Evolutionary conservation across 495 filamentous ascomycete genomes (phyloP).

Genomic region (Daldinia caldariorum): DNA sequence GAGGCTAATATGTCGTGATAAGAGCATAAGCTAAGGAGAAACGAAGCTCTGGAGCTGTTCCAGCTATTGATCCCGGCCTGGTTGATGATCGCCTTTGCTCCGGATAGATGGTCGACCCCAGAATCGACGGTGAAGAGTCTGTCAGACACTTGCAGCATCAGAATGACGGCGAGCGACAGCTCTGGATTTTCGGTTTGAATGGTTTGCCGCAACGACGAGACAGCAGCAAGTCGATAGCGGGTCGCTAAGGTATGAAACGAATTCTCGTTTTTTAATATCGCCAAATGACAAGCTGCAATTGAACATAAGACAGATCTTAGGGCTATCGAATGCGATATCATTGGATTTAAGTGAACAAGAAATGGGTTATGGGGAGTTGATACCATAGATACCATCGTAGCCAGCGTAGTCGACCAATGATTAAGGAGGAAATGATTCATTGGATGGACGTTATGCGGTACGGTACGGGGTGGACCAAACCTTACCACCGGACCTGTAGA

Average conservation of each 20-base stretch:
- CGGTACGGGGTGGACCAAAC: slow-evolving; percentile 22
- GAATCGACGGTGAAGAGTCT: slow-evolving; percentile 44
- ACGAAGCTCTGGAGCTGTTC: slow-evolving; percentile 32
- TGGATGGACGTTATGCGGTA: slow-evolving; percentile 28
- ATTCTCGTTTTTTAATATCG: slow-evolving; percentile 36
- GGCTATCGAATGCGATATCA: slow-evolving; percentile 40
- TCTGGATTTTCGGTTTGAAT: slow-evolving; percentile 39
- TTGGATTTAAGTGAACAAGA: slow-evolving; percentile 45
- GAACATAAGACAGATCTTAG: slow-evolving; percentile 43
- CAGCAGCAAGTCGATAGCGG: slow-evolving; percentile 34
- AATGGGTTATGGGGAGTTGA: slow-evolving; percentile 40
- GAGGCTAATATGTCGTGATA: slow-evolving; percentile 47
- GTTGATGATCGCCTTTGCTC: slow-evolving; percentile 45
- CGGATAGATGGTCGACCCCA: slow-evolving; percentile 44
- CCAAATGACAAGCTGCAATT: slow-evolving; percentile 47
- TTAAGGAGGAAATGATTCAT: slow-evolving; percentile 41
- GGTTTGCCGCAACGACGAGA: slow-evolving; percentile 38
- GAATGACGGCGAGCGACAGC: slow-evolving; percentile 43
- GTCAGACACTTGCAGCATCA: slow-evolving; percentile 47
- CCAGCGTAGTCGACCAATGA: slow-evolving; percentile 47
- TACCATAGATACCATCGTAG: slow-evolving; percentile 42
- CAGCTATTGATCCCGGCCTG: slow-evolving; percentile 22
- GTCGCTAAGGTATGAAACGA: slow-evolving; percentile 41
- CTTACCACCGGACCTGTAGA: slow-evolving; percentile 1
- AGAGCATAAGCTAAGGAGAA: slow-evolving; percentile 45